These are phyloP conservation scores for Xylariaceae sp. DNA, from an alignment of 2,329 filamentous ascomycete genomes.

Conservation along the genomic window DNA sequence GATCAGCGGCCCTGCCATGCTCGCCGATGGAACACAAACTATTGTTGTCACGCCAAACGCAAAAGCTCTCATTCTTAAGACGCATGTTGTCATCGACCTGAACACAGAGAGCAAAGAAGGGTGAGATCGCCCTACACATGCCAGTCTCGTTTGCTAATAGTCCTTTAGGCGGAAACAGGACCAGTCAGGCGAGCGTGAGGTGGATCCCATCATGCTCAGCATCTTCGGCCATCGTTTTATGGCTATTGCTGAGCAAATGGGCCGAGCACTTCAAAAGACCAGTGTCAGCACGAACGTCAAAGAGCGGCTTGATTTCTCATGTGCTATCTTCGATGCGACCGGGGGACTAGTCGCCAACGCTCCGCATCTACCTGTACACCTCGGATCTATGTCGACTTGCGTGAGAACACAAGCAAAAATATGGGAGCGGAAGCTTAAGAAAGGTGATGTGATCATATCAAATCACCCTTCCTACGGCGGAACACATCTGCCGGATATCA, in stretches of 20 bases:
- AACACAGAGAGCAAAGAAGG: constrained; percentile 51
- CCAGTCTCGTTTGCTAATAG: constrained; percentile 17
- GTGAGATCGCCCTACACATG: constrained; percentile 23
- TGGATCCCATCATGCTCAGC: constrained; percentile 72
- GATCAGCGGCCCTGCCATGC: constrained; percentile 75
- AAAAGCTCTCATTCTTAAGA: constrained; percentile 72
- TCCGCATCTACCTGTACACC: constrained; percentile 75
- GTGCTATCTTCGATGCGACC: constrained; percentile 72
- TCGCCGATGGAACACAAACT: constrained; percentile 85
- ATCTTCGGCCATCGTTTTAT: constrained; percentile 82
- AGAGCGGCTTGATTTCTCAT: constrained; percentile 78
- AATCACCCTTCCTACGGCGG: constrained; percentile 83
- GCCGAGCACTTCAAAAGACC: constrained; percentile 72
- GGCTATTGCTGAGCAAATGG: constrained; percentile 84
- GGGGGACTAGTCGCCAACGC: constrained; percentile 76
- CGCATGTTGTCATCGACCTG: constrained; percentile 85
- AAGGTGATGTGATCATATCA: constrained; percentile 76
- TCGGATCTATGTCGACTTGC: constrained; percentile 83
- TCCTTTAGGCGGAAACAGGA: constrained; percentile 24
- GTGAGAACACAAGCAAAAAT: constrained; percentile 75
- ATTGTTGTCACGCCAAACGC: constrained; percentile 82
- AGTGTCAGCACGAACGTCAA: constrained; percentile 78
- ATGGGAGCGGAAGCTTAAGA: constrained; percentile 73
- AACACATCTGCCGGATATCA: constrained; percentile 80
- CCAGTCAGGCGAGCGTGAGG: constrained; percentile 38